Percentiles rank a stretch among this genome's conserved stretches.
phyloP scores from a whole-genome alignment of 352 stramenopile species.

The Thraustochytrium sp. region DNA sequence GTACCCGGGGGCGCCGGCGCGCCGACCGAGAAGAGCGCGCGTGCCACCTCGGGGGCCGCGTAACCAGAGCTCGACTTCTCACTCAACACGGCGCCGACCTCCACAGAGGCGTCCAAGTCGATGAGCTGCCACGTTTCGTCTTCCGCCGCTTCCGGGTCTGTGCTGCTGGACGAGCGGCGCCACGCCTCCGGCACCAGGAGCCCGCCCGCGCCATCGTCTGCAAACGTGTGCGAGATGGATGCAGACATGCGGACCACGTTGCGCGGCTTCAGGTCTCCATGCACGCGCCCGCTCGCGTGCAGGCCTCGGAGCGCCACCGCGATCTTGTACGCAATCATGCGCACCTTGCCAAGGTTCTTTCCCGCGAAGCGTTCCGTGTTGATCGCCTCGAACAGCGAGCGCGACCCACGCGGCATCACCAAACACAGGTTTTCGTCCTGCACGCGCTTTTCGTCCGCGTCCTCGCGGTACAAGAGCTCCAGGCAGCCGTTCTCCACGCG shows the following conservation, averaged over 20 bases:
- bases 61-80: neutral
- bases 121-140: neutral
- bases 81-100: neutral
- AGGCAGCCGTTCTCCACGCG: neutral
- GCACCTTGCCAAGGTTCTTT: neutral
- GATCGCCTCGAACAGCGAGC: conserved; percentile 26
- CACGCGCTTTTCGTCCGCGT: neutral
- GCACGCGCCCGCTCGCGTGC: neutral
- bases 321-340: neutral
- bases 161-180: neutral
- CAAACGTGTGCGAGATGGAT: neutral
- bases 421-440: conserved; percentile 7
- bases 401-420: neutral
- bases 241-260: neutral
- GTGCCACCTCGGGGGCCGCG: neutral
- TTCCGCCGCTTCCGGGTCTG: neutral
- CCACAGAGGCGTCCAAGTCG: neutral
- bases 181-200: neutral
- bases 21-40: neutral
- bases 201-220: neutral
- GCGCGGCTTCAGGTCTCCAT: conserved; percentile 28
- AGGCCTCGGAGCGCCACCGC: neutral
- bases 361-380: conserved; percentile 35
- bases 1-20: neutral
- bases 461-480: neutral